These are phyloP conservation scores for Saposhnikovia divaricata DNA, from an alignment of 129 eudicot species.

Conservation along the genomic window DNA sequence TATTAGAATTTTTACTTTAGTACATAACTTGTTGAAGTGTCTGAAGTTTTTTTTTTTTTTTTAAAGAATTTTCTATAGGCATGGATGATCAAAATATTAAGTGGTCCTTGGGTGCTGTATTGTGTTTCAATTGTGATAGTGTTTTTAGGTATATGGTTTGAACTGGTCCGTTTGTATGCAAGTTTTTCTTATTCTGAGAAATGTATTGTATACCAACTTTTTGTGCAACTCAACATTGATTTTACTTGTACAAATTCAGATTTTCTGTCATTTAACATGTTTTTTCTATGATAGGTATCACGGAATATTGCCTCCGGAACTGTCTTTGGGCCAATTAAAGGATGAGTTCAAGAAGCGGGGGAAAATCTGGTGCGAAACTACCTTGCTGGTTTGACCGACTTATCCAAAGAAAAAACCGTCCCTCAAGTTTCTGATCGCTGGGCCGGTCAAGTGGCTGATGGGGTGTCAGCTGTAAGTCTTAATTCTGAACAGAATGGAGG, in stretches of 20 bases:
- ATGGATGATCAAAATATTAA: no score
- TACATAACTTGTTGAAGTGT: no score
- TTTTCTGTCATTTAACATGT: background rate
- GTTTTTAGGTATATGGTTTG: no score
- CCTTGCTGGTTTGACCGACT: conserved; percentile 3
- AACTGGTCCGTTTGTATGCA: no score
- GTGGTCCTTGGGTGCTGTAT: no score
- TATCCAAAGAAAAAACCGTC: conserved; percentile 26
- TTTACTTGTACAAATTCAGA: background rate
- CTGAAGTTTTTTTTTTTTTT: no score
- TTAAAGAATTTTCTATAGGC: no score
- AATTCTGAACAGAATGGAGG: conserved; percentile 35
- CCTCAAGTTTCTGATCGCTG: conserved; percentile 13
- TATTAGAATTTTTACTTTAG: no score
- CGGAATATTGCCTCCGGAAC: background rate
- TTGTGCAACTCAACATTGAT: no score
- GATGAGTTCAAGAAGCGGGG: conserved; percentile 42
- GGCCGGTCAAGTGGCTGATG: conserved; percentile 30
- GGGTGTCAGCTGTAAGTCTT: conserved; percentile 35
- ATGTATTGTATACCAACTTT: no score
- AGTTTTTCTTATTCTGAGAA: no score
- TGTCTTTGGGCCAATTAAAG: background rate
- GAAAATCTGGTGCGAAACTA: conserved; percentile 20
- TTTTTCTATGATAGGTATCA: background rate
- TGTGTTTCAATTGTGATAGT: no score